These are phyloP conservation scores for Neurospora sp. DNA, from an alignment of 495 filamentous ascomycete species.

Conservation along the genomic window DNA sequence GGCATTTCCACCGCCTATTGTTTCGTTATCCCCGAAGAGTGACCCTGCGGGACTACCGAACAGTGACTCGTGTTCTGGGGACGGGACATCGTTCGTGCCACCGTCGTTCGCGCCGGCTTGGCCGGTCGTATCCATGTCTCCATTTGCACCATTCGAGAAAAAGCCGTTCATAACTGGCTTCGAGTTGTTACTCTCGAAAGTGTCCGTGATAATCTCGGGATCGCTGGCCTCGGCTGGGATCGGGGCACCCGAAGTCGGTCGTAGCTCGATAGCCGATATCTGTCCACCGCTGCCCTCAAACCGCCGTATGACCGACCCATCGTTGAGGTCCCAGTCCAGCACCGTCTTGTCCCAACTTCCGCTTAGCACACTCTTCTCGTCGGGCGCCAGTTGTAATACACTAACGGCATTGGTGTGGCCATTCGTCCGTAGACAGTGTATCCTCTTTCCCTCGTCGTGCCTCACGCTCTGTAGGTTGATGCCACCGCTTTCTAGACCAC, in stretches of 20 bases:
- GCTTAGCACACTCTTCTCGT: slow-evolving; percentile 81
- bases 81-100: slow-evolving; percentile 31
- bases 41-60: slow-evolving; percentile 45
- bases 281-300: slow-evolving; percentile 73
- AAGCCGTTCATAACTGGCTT: slow-evolving; percentile 40
- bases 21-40: slow-evolving; percentile 48
- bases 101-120: neutral
- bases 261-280: slow-evolving; percentile 76
- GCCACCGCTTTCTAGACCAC: slow-evolving; percentile 77
- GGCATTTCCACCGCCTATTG: slow-evolving; percentile 42
- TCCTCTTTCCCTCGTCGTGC: slow-evolving; percentile 86
- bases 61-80: slow-evolving; percentile 71
- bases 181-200: slow-evolving; percentile 46
- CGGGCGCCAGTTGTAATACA: slow-evolving; percentile 67
- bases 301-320: slow-evolving; percentile 60
- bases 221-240: slow-evolving; percentile 64
- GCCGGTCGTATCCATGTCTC: neutral
- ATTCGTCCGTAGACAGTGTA: slow-evolving; percentile 53
- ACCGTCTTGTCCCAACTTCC: slow-evolving; percentile 95
- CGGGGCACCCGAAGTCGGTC: slow-evolving; percentile 64
- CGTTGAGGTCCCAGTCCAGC: slow-evolving; percentile 92
- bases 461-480: slow-evolving; percentile 94
- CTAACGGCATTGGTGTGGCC: slow-evolving; percentile 90
- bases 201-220: slow-evolving; percentile 47
- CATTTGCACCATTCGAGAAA: slow-evolving; percentile 25